phyloP scores from a whole-genome alignment of 345 rosid species.

The Litchi chinensis region DNA sequence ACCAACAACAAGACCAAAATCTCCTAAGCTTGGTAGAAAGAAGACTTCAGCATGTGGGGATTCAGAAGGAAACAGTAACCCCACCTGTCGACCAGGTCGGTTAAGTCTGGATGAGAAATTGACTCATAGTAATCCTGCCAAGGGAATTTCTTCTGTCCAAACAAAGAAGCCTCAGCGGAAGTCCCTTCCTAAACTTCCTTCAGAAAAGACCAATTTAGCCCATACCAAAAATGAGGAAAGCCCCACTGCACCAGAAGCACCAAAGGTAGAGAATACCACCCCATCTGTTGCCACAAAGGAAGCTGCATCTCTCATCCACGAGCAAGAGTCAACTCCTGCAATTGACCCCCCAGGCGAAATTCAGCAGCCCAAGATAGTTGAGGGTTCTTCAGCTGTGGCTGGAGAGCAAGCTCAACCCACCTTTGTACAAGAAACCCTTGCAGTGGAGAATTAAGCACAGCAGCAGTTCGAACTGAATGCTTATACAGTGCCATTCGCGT shows the following conservation, averaged over 20 bases:
- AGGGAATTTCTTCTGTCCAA: constrained; percentile 49
- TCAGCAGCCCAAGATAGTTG: constrained; percentile 30
- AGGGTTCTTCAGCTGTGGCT: constrained; percentile 11
- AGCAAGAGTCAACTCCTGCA: constrained; percentile 32
- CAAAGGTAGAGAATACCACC: constrained; percentile 26
- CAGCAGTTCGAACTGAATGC: constrained; percentile 25
- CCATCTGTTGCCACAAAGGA: constrained; percentile 26
- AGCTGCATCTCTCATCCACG: constrained; percentile 22
- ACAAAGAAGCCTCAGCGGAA: constrained; percentile 69
- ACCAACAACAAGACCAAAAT: constrained; percentile 93
- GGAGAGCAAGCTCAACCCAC: constrained; percentile 44
- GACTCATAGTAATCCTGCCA: constrained; percentile 40
- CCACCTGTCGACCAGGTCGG: constrained; percentile 39
- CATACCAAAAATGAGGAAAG: constrained; percentile 27
- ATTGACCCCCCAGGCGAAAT: constrained; percentile 38
- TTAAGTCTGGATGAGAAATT: constrained; percentile 75
- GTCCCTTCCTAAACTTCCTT: constrained; percentile 92
- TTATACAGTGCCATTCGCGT: constrained; percentile 29
- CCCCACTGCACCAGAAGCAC: constrained; percentile 17
- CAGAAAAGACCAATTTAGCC: constrained; percentile 60
- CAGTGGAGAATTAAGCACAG: constrained; percentile 36
- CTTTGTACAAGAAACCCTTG: constrained; percentile 40
- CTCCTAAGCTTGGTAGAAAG: constrained; percentile 94
- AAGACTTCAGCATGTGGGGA: constrained; percentile 54
- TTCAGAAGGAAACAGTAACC: constrained; percentile 48